Base-by-base conservation (phyloP, 805 yeast genomes). In the Barnettozyma populi region DNA sequence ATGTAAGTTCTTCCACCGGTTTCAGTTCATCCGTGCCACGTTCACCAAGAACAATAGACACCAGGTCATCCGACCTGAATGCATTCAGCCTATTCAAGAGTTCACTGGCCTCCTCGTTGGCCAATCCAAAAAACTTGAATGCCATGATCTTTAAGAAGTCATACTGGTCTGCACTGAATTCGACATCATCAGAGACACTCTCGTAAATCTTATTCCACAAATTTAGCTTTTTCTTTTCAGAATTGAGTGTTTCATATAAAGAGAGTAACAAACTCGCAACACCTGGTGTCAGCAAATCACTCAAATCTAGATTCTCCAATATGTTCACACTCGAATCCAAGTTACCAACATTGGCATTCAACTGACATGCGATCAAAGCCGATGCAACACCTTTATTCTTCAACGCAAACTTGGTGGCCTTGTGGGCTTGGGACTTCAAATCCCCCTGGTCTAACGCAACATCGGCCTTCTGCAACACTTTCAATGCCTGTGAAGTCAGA, bases 201-300 rank as follows among this genome's bases (percentile, higher is more conserved):
- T 63, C 60, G 48, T 61, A 57, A 18, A 73, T 58, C 20, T 56
- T 54, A 6, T 53, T 43, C 41, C 76, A 63, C 18, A 75, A 56
- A 2, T 57, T 58, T 2, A 52, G 45, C 21, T 67, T 68, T 42
- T 66, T 60, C 40, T 60, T 59, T 25, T 60, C 60, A 41, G 75
- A 66, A 38, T 75, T 73, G 39, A 72, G 61, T 11, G 61, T 50
- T 52, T 78, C 83, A 59, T 76, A 79, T 7, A 82, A 57, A 13
- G 77, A 68, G 9, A 75, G 67, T 25, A 81, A 62, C 5, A 74
- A 64, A 24, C 80, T 78, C 36, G 76, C 67, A 40, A 84, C 59
- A 4, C 78, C 77, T 3, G 86, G 83, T 5, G 56, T 48, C 5
- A 60, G 38, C 23, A 47, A 50, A 9, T 46, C 43, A 11, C 50